phyloP scores from a whole-genome alignment of 108 stramenopile genomes.

The Fragilariopsis cylindrus region DNA sequence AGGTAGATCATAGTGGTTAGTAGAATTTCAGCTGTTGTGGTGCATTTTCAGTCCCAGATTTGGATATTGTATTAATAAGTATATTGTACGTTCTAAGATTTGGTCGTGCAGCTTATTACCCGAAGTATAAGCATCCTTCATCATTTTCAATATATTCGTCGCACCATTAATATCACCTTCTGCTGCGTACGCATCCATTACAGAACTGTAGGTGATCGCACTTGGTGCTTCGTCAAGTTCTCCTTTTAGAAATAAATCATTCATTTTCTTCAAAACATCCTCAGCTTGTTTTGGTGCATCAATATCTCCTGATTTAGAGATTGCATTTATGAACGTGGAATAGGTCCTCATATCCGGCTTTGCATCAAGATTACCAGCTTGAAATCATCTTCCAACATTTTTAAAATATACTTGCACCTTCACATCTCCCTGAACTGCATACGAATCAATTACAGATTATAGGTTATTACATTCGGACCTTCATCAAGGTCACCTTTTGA shows the following conservation, averaged over 20 bases:
- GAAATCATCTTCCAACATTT: constrained; percentile 42
- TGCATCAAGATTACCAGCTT: constrained; percentile 28
- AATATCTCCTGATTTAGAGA: constrained; percentile 51
- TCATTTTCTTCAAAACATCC: constrained; percentile 55
- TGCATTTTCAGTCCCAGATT: not conserved
- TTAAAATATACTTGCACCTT: constrained; percentile 10
- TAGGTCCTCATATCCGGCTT: constrained; percentile 21
- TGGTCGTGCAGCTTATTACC: constrained; percentile 24
- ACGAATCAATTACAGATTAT: constrained; percentile 55
- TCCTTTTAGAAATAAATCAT: constrained; percentile 56
- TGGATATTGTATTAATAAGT: constrained; percentile 14
- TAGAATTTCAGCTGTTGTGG: not conserved
- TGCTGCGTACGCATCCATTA: constrained; percentile 69
- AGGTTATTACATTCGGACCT: constrained; percentile 54
- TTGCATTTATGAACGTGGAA: constrained; percentile 25
- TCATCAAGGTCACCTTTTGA: not conserved
- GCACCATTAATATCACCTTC: constrained; percentile 19
- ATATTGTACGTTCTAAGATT: constrained; percentile 30
- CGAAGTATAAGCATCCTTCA: constrained; percentile 25
- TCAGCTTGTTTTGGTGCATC: constrained; percentile 18
- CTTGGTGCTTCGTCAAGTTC: constrained; percentile 58
- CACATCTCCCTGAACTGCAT: constrained; percentile 48
- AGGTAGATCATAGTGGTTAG: constrained; percentile 42
- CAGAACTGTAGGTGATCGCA: constrained; percentile 67
- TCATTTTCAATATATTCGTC: constrained; percentile 27